A percentile compares a stretch with the other conserved stretches of the same genome.
Evolutionary conservation across 2,329 filamentous ascomycete genomes (phyloP).

Genomic region (Penicillium frequentans): DNA sequence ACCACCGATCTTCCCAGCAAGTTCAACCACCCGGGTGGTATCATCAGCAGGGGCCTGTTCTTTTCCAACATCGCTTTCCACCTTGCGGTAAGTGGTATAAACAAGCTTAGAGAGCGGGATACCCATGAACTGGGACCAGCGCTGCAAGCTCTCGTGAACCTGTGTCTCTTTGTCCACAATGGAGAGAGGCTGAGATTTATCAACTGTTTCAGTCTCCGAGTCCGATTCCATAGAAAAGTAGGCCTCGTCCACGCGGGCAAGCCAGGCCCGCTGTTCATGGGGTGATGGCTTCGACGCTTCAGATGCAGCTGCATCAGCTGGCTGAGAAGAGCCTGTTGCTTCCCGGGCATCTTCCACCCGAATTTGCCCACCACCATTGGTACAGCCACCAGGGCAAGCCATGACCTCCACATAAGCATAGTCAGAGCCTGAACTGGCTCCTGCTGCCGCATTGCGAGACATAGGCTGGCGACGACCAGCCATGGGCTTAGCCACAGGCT

Average conservation of each 20-base stretch:
- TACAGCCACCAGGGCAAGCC: conserved; percentile 98
- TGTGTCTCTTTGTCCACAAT: conserved; percentile 27
- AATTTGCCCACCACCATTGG: conserved; percentile 94
- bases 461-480: conserved; percentile 30
- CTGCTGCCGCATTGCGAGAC: conserved; percentile 33
- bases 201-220: conserved; percentile 37
- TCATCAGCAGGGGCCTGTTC: conserved; percentile 58
- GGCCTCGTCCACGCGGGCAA: conserved; percentile 79
- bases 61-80: conserved; percentile 94
- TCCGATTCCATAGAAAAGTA: conserved; percentile 77
- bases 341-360: conserved; percentile 74
- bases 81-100: conserved; percentile 85
- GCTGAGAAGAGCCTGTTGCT: conserved; percentile 16
- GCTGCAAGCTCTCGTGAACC: conserved; percentile 66
- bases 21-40: conserved; percentile 78
- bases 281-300: conserved; percentile 61
- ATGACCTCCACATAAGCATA: conserved; percentile 98
- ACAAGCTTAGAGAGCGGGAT: conserved; percentile 71
- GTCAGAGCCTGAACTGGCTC: conserved; percentile 51
- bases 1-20: conserved; percentile 87
- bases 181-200: conserved; percentile 26
- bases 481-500: conserved; percentile 48
- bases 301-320: conserved; percentile 19
- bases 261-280: conserved; percentile 82
- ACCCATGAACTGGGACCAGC: conserved; percentile 74